A percentile compares a stretch with the other conserved stretches of the same genome.
Evolutionary conservation across 2,329 filamentous ascomycete genomes (phyloP).

Genomic region (Trichoderma endophyticum): DNA sequence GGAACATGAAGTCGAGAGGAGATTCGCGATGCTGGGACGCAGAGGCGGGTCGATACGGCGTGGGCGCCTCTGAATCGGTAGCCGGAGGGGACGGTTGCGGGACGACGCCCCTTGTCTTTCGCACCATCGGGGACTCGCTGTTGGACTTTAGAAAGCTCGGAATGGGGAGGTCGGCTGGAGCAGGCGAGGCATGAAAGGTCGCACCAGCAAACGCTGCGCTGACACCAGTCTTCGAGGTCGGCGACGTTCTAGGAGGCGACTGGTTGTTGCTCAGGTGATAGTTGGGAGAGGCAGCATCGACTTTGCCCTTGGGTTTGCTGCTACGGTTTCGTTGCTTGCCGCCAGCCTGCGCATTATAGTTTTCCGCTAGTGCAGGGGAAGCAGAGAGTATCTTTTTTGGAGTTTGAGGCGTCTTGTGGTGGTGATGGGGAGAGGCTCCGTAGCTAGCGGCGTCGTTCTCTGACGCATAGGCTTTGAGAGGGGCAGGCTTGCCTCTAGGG

Average conservation of each 20-base stretch:
- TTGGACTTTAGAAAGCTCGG: slow-evolving; percentile 81
- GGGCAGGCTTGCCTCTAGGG: slow-evolving; percentile 39
- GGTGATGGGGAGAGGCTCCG: slow-evolving; percentile 27
- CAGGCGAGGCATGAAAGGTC: slow-evolving; percentile 92
- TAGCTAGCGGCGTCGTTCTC: slow-evolving; percentile 48
- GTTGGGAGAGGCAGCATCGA: slow-evolving; percentile 40
- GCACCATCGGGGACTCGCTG: slow-evolving; percentile 55
- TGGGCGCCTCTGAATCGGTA: slow-evolving; percentile 50
- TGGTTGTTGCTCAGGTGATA: slow-evolving; percentile 39
- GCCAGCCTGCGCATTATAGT: slow-evolving; percentile 26
- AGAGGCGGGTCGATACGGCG: slow-evolving; percentile 40
- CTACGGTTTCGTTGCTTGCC: slow-evolving; percentile 32
- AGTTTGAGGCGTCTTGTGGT: slow-evolving; percentile 40
- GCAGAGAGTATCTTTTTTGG: slow-evolving; percentile 44
- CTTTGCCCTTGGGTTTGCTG: slow-evolving; percentile 33
- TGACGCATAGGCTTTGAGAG: slow-evolving; percentile 56
- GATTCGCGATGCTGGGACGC: slow-evolving; percentile 53
- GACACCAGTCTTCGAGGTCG: slow-evolving; percentile 43
- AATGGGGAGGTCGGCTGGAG: slow-evolving; percentile 82
- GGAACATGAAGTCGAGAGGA: slow-evolving; percentile 86
- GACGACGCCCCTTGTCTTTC: slow-evolving; percentile 36
- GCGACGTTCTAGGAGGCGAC: slow-evolving; percentile 42
- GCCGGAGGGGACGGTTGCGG: slow-evolving; percentile 51
- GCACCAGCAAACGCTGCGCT: slow-evolving; percentile 79
- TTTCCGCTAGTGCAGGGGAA: slow-evolving; percentile 31